phyloP scores from a whole-genome alignment of 1,284 basidiomycete genomes.

The Peniophora sp. region DNA sequence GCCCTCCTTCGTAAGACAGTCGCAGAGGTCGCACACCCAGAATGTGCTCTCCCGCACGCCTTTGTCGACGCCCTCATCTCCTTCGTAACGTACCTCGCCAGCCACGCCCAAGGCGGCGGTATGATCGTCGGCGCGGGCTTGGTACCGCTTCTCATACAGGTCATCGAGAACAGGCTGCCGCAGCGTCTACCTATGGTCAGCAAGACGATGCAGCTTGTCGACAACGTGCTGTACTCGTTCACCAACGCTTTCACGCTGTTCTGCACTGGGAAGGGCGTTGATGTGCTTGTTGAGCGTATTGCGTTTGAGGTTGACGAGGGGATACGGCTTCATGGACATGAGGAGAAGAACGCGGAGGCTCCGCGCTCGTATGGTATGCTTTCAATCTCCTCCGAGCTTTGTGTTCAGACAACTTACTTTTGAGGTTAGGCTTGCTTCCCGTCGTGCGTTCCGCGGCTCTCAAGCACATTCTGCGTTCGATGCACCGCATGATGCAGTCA shows the following conservation, averaged over 20 bases:
- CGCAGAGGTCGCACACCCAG: slow-evolving; percentile 56
- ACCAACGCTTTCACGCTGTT: slow-evolving; percentile 86
- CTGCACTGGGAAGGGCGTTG: slow-evolving; percentile 79
- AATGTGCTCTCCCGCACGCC: slow-evolving; percentile 66
- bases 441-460: slow-evolving; percentile 67
- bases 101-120: slow-evolving; percentile 78
- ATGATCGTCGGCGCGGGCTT: slow-evolving; percentile 98
- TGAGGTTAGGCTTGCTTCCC: slow-evolving; percentile 53
- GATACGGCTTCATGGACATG: slow-evolving; percentile 45
- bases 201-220: slow-evolving; percentile 89
- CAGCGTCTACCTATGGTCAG: slow-evolving; percentile 67
- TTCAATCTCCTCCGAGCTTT: neutral
- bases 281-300: slow-evolving; percentile 80
- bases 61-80: slow-evolving; percentile 83
- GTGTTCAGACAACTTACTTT: slow-evolving; percentile 3
- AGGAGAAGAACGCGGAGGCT: slow-evolving; percentile 38
- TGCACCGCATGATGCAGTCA: slow-evolving; percentile 95
- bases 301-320: slow-evolving; percentile 75
- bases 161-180: slow-evolving; percentile 72
- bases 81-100: slow-evolving; percentile 84
- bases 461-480: slow-evolving; percentile 88
- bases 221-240: slow-evolving; percentile 88
- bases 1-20: slow-evolving; percentile 78
- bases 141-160: slow-evolving; percentile 82
- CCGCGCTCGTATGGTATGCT: slow-evolving; percentile 48